Conservation (phyloP, 2,329 filamentous ascomycete species). For the Monosporascus sp. region DNA sequence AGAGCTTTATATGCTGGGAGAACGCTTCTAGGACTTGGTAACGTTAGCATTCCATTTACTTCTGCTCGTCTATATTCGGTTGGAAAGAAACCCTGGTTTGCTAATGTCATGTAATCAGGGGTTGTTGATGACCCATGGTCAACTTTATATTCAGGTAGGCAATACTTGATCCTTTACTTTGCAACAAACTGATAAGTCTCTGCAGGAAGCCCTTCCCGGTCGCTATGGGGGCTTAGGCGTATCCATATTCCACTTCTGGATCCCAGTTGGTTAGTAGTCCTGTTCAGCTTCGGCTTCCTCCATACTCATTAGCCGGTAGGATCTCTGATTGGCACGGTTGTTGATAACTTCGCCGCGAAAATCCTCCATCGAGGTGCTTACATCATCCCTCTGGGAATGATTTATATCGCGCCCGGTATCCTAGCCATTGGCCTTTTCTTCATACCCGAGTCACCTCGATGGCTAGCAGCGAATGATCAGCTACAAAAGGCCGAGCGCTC, state of each 20-base stretch:
- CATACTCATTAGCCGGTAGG: slow-evolving; percentile 27
- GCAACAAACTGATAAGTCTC: background rate
- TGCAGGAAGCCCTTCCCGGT: slow-evolving; percentile 40
- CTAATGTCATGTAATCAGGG: slow-evolving; percentile 4
- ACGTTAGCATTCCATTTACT: slow-evolving; percentile 1
- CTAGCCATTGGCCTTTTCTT: slow-evolving; percentile 32
- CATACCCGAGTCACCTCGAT: slow-evolving; percentile 36
- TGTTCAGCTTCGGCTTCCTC: slow-evolving; percentile 1
- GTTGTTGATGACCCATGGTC: slow-evolving; percentile 33
- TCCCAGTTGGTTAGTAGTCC: slow-evolving; percentile 38
- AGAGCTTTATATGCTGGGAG: slow-evolving; percentile 44
- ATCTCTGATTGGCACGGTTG: slow-evolving; percentile 42
- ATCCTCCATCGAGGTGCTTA: slow-evolving; percentile 17
- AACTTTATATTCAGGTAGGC: slow-evolving; percentile 19
- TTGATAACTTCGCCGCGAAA: slow-evolving; percentile 42
- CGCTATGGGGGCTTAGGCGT: slow-evolving; percentile 42
- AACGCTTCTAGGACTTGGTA: slow-evolving; percentile 41
- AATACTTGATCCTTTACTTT: background rate
- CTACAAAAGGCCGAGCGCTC: slow-evolving; percentile 27
- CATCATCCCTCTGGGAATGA: slow-evolving; percentile 23
- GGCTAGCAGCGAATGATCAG: slow-evolving; percentile 32
- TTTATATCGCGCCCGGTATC: slow-evolving; percentile 30
- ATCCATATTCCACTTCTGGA: slow-evolving; percentile 43
- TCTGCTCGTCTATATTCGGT: background rate
- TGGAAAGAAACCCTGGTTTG: no score